Conservation (phyloP, 2,329 filamentous ascomycete genomes). For the Phoma sp. region DNA sequence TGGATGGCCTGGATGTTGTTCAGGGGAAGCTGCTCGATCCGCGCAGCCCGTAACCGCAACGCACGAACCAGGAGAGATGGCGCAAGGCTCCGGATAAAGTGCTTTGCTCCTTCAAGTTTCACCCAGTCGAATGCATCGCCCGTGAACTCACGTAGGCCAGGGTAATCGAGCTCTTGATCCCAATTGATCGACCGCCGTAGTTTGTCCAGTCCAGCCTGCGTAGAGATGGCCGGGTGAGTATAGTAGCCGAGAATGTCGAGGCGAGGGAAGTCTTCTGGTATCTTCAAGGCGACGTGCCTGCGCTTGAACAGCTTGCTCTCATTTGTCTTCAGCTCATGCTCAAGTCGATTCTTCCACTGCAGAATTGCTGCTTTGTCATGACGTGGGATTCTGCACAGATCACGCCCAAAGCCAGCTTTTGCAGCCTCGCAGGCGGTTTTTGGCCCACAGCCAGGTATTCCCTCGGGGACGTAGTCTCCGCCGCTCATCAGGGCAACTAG, state of each 20-base stretch:
- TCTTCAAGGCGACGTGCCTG: conserved; percentile 73
- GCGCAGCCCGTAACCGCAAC: conserved; percentile 49
- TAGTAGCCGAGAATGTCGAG: conserved; percentile 83
- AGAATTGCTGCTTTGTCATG: conserved; percentile 65
- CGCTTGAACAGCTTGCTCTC: conserved; percentile 79
- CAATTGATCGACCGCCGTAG: conserved; percentile 64
- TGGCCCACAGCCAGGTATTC: conserved; percentile 84
- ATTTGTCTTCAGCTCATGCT: conserved; percentile 81
- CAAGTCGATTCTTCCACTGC: conserved; percentile 74
- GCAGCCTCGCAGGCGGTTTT: conserved; percentile 91
- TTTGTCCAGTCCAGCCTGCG: conserved; percentile 60
- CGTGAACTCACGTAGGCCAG: conserved; percentile 73
- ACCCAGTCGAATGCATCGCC: conserved; percentile 87
- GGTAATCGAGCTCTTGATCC: conserved; percentile 68
- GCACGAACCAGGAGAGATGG: conserved; percentile 74
- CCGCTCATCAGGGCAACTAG: conserved; percentile 93
- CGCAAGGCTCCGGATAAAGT: conserved; percentile 81
- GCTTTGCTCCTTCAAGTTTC: conserved; percentile 76
- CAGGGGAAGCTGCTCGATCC: conserved; percentile 23
- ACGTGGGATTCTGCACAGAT: conserved; percentile 70
- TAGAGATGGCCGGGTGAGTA: conserved; percentile 82
- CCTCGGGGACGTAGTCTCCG: conserved; percentile 89
- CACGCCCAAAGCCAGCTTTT: conserved; percentile 80
- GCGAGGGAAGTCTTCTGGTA: conserved; percentile 84
- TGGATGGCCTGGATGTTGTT: conserved; percentile 48